Conservation (phyloP, 768 basidiomycete genomes). For the Clathrus columnatus region DNA sequence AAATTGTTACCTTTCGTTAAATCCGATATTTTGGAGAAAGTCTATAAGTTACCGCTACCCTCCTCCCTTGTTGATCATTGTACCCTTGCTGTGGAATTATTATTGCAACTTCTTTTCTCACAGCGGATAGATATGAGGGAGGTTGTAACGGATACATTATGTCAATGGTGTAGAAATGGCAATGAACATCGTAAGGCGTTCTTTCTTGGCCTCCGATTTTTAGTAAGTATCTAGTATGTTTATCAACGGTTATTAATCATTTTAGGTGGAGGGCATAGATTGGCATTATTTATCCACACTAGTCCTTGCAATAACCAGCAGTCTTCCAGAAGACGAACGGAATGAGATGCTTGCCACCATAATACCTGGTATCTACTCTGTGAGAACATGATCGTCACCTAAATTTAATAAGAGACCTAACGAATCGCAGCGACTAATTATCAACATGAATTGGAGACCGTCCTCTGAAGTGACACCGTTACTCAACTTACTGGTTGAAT, state of each 20-base stretch:
- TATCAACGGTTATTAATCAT: not conserved
- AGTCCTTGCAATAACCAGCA: not conserved
- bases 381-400: not conserved
- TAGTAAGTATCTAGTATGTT: constrained; percentile 27
- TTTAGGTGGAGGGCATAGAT: constrained; percentile 10
- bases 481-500: constrained; percentile 40
- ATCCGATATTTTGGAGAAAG: not conserved
- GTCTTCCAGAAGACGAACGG: constrained; percentile 26
- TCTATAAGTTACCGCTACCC: not conserved
- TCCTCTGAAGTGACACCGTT: constrained; percentile 39
- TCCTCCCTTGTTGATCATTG: not conserved
- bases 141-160: not conserved
- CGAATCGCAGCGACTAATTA: constrained; percentile 40
- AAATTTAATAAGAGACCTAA: not conserved
- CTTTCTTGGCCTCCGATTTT: constrained; percentile 30
- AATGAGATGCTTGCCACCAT: constrained; percentile 14
- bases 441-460: constrained; percentile 44
- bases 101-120: not conserved
- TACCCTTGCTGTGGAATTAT: constrained; percentile 4
- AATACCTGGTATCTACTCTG: constrained; percentile 5
- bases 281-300: constrained; percentile 6
- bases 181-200: constrained; percentile 34
- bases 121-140: not conserved
- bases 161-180: constrained; percentile 15
- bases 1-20: not conserved